A percentile compares a stretch with the other conserved stretches of the same genome.
These are phyloP conservation scores for Irpex sp. DNA, from an alignment of 1,284 basidiomycete genomes.

Conservation along the genomic window DNA sequence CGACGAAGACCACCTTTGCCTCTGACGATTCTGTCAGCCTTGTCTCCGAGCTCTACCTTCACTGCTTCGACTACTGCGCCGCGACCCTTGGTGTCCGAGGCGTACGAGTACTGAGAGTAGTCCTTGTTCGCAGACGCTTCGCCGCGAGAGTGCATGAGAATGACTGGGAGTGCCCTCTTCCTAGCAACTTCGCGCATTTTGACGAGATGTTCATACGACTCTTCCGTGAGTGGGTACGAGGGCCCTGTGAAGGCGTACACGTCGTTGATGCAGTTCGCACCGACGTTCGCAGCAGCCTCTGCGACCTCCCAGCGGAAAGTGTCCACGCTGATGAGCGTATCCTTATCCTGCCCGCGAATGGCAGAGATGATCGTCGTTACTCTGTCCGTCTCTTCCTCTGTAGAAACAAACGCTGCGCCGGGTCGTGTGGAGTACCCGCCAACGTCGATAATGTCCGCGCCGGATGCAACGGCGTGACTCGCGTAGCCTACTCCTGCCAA, in stretches of 20 bases:
- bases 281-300: constrained; percentile 70
- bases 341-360: constrained; percentile 27
- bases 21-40: constrained; percentile 67
- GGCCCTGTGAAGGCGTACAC: constrained; percentile 81
- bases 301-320: constrained; percentile 91
- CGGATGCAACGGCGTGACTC: constrained; percentile 40
- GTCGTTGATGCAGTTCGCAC: constrained; percentile 95
- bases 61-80: constrained; percentile 71
- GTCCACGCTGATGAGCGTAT: constrained; percentile 79
- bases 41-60: constrained; percentile 67
- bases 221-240: constrained; percentile 40
- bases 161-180: constrained; percentile 62
- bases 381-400: constrained; percentile 72
- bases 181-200: constrained; percentile 71
- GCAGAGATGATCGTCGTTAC: constrained; percentile 71
- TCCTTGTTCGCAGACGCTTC: constrained; percentile 74
- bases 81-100: constrained; percentile 18
- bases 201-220: constrained; percentile 35
- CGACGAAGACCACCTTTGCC: constrained; percentile 75
- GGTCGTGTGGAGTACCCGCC: constrained; percentile 95
- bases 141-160: constrained; percentile 94
- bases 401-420: constrained; percentile 62
- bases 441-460: constrained; percentile 84
- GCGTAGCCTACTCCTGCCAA: constrained; percentile 50
- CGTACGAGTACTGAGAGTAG: constrained; percentile 51